Conservation (phyloP, 805 yeast genomes). For the Danielia oregonensis region DNA sequence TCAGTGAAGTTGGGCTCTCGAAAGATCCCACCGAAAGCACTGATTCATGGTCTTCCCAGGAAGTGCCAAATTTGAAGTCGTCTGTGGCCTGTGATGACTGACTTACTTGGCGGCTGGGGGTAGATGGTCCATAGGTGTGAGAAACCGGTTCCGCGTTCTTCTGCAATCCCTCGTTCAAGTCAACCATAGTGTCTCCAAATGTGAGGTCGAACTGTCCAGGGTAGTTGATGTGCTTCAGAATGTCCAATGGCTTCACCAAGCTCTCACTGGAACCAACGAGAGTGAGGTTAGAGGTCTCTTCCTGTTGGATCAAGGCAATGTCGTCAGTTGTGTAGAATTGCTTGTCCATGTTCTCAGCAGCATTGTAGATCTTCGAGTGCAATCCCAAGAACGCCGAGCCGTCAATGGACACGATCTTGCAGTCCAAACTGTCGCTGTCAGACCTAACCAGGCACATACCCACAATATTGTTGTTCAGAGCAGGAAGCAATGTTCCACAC, state of each 20-base stretch:
- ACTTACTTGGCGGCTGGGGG: too few relatives aligned
- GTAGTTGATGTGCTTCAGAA: conserved; percentile 1
- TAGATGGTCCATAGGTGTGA: too few relatives aligned
- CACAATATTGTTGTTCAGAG: conserved; percentile 49
- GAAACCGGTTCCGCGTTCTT: too few relatives aligned
- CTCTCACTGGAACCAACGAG: conserved; percentile 9
- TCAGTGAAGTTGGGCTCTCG: conserved; percentile 11
- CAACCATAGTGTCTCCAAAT: too few relatives aligned
- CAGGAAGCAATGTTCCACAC: conserved; percentile 63
- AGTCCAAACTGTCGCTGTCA: conserved; percentile 18
- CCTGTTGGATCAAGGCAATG: conserved; percentile 7
- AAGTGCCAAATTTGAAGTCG: conserved; percentile 5
- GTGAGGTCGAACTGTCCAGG: not conserved
- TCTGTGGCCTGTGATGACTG: not conserved
- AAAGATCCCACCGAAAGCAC: conserved; percentile 2
- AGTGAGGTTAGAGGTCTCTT: conserved; percentile 7
- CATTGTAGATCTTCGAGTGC: conserved; percentile 41
- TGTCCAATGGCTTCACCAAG: conserved; percentile 5
- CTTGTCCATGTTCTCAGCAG: conserved; percentile 13
- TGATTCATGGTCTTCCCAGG: not conserved
- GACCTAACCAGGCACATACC: conserved; percentile 40
- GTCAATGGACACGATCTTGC: conserved; percentile 50
- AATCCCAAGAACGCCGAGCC: conserved; percentile 52
- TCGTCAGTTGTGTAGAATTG: conserved; percentile 27
- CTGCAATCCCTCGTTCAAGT: too few relatives aligned